A percentile compares a stretch with the other conserved stretches of the same genome.
phyloP scores from a whole-genome alignment of 768 basidiomycete species.

The Boletus reticuloceps region DNA sequence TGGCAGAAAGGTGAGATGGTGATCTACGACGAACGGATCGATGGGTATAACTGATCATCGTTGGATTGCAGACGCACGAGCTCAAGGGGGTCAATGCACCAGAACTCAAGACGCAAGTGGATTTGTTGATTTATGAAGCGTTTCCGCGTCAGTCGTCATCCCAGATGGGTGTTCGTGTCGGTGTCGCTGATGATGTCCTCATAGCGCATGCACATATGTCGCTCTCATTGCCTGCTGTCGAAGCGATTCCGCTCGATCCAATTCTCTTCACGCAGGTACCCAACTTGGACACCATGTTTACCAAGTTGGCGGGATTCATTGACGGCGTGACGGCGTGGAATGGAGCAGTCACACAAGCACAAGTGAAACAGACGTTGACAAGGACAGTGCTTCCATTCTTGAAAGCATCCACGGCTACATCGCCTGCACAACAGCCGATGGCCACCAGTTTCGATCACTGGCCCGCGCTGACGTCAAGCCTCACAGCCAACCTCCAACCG shows the following conservation, averaged over 20 bases:
- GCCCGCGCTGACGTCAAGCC: slow-evolving; percentile 43
- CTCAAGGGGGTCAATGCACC: slow-evolving; percentile 67
- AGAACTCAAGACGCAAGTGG: slow-evolving; percentile 71
- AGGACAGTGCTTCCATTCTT: slow-evolving; percentile 60
- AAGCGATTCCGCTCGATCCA: slow-evolving; percentile 64
- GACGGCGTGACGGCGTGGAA: slow-evolving; percentile 42
- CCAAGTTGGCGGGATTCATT: slow-evolving; percentile 64
- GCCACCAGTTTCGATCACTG: slow-evolving; percentile 47
- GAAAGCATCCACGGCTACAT: slow-evolving; percentile 45
- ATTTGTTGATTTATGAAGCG: slow-evolving; percentile 69
- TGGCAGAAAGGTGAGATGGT: slow-evolving; percentile 58
- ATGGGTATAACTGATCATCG: not conserved
- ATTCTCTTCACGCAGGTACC: slow-evolving; percentile 77
- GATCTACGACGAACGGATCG: slow-evolving; percentile 2
- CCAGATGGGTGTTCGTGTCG: not conserved
- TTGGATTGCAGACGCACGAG: slow-evolving; percentile 52
- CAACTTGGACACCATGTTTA: slow-evolving; percentile 56
- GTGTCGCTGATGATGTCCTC: not conserved
- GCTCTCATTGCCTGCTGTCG: slow-evolving; percentile 56
- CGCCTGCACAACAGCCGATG: slow-evolving; percentile 25
- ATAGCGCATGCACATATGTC: slow-evolving; percentile 75
- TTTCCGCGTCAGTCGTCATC: slow-evolving; percentile 65
- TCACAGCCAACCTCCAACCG: slow-evolving; percentile 46
- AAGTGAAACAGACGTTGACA: slow-evolving; percentile 51
- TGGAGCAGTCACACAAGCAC: slow-evolving; percentile 28